These are phyloP conservation scores for Arachis hypogaea DNA, from an alignment of 306 rosid genomes.

Conservation along the genomic window DNA sequence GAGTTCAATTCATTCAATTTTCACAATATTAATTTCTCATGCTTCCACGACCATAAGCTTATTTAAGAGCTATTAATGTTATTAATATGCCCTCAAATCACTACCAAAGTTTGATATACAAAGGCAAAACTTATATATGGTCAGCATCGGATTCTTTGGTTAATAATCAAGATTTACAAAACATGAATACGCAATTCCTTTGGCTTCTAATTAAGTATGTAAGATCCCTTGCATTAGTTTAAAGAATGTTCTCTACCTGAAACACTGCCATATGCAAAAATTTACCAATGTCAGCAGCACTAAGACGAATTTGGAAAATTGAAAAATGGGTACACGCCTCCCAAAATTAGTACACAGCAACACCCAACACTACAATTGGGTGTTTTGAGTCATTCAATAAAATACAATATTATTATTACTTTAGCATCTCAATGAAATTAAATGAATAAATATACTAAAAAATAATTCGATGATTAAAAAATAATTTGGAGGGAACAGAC, in stretches of 20 bases:
- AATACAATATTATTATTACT: constrained; percentile 48
- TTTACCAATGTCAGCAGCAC: constrained; percentile 45
- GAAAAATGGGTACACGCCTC: constrained; percentile 52
- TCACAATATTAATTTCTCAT: too few relatives aligned
- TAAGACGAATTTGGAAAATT: constrained; percentile 47
- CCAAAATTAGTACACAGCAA: constrained; percentile 64
- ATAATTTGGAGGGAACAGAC: constrained; percentile 29
- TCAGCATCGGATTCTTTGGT: constrained; percentile 51
- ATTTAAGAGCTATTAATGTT: too few relatives aligned
- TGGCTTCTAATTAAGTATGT: constrained; percentile 11
- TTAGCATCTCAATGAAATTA: constrained; percentile 61
- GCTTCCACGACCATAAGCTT: too few relatives aligned
- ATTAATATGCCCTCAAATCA: constrained; percentile 9
- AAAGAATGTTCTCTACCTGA: constrained; percentile 60
- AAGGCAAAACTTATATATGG: not conserved
- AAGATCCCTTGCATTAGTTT: constrained; percentile 35
- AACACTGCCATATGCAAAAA: constrained; percentile 43
- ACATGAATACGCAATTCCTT: constrained; percentile 4
- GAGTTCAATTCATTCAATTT: not conserved
- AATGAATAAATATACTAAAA: constrained; percentile 24
- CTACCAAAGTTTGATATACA: not conserved
- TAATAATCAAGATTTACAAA: constrained; percentile 28
- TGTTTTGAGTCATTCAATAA: constrained; percentile 69
- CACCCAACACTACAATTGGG: constrained; percentile 68
- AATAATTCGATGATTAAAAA: constrained; percentile 34